Percentiles rank a stretch among this genome's conserved stretches.
Evolutionary conservation across 345 rosid species (phyloP).

Genomic region (Raphanus sativus): DNA sequence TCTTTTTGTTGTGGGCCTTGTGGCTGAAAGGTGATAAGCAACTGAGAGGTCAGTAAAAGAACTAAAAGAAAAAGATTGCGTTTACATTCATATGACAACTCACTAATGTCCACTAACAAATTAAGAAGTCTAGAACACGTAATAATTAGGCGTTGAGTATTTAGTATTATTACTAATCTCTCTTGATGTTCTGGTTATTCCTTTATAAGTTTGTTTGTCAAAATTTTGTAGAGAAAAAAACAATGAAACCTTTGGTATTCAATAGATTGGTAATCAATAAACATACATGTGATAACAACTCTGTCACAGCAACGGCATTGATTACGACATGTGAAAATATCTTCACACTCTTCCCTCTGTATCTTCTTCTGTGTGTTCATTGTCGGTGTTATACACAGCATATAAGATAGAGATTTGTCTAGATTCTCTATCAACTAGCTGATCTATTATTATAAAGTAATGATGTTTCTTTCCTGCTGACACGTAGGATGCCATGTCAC

Average conservation of each 20-base stretch:
- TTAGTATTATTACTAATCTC: neutral
- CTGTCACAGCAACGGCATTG: conserved; percentile 30
- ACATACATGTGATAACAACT: conserved; percentile 34
- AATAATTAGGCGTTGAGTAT: no score
- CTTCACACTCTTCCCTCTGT: conserved; percentile 16
- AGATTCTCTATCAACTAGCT: neutral
- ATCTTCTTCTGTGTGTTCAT: neutral
- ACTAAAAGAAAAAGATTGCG: neutral
- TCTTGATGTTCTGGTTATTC: neutral
- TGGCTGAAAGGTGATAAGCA: neutral
- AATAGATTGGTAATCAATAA: conserved; percentile 16
- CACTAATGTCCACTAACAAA: neutral
- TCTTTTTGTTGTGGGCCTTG: neutral
- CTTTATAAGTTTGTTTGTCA: neutral
- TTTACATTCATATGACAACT: neutral
- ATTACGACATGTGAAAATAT: conserved; percentile 30
- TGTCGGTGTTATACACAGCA: conserved; percentile 10
- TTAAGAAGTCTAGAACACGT: no score
- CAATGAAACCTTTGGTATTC: conserved; percentile 9
- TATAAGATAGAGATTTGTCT: neutral
- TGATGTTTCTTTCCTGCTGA: no score
- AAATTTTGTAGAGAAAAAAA: neutral
- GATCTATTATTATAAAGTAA: no score
- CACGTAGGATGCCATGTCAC: no score
- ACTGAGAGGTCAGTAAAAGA: neutral